Base-by-base conservation (phyloP, 352 stramenopile species). In the Globisporangium solare region DNA sequence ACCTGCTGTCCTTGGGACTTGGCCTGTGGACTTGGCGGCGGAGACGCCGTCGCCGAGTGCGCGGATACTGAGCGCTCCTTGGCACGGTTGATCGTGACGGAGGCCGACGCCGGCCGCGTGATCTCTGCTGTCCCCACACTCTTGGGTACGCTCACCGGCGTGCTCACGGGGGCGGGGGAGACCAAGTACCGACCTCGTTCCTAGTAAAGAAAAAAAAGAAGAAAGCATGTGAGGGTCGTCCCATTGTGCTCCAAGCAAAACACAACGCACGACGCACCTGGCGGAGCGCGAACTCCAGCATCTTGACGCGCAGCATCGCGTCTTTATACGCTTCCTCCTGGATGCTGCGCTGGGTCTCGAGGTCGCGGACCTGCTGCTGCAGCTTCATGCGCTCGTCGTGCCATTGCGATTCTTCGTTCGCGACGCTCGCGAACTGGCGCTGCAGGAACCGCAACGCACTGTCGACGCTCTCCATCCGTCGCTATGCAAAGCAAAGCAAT, bases 281-380 rank as follows among this genome's bases (percentile, higher is more conserved):
- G 3, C 78, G 77, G 45, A 95, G 63, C 50, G 85, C 85, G 60
- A 92, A 95, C 53, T 95, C 83, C 62, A 95, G 81, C 85, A 95
- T 95, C 66, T 95, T 95, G 42, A 95, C 70, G 45, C 84, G 85
- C 56, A 93, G 59, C 68, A 95, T 71, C 11, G 78, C 81, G 47
- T 95, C 85, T 60, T 93, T 93, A 59, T 92, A 92, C 39, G 77
- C 79, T 22, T 91, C 80, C 49, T 95, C 85, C 67, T 95, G 85
- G 37, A 85, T 68, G 32, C 73, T 65, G 12, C 80, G 79, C 66
- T 93, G 79, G 45, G 67, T 73, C 61, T 93, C 79, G 15, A 95
- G 79, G 53, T 95, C 85, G 41, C 73, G 74, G 58, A 95, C 68
- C 48, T 90, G 76, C 45, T 79, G 66, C 71, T 93, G 78, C 27